Evolutionary conservation across 1,284 basidiomycete genomes (phyloP).

Genomic region (Athelia psychrophila): DNA sequence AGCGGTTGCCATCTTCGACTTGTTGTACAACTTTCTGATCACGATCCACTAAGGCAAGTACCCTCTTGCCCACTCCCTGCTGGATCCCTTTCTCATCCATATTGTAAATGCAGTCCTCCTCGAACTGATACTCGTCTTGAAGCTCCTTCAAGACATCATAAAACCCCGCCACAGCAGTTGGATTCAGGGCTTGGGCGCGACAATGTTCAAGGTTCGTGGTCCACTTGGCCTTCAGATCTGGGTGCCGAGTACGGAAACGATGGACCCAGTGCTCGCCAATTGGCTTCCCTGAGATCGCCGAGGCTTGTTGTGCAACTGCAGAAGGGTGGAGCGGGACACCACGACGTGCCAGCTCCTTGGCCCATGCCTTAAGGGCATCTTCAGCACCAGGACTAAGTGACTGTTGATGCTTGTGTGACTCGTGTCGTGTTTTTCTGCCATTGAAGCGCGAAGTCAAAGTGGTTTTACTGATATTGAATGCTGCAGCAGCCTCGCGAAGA

Average conservation of each 20-base stretch:
- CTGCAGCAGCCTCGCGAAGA: conserved; percentile 12
- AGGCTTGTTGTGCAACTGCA: conserved; percentile 15
- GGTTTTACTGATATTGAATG: conserved; percentile 11
- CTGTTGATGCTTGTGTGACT: conserved; percentile 17
- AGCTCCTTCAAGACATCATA: conserved; percentile 20
- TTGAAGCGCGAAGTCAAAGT: conserved; percentile 15
- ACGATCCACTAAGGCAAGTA: conserved; percentile 19
- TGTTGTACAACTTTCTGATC: conserved; percentile 18
- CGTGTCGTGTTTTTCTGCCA: conserved; percentile 9
- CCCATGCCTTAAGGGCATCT: conserved; percentile 23
- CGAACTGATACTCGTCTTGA: conserved; percentile 20
- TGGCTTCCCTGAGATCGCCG: conserved; percentile 10
- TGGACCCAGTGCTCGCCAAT: conserved; percentile 19
- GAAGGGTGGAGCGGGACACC: conserved; percentile 15
- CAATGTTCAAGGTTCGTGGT: conserved; percentile 22
- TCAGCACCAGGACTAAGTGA: conserved; percentile 19
- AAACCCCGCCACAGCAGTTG: conserved; percentile 15
- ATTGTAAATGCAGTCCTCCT: conserved; percentile 22
- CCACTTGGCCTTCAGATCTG: conserved; percentile 20
- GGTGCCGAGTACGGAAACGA: conserved; percentile 15
- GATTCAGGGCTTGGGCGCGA: conserved; percentile 25
- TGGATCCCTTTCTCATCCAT: conserved; percentile 40
- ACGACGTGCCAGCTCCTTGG: conserved; percentile 14
- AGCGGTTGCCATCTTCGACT: conserved; percentile 21
- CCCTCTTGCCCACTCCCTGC: conserved; percentile 20